These are phyloP conservation scores for Canavalia gladiata DNA, from an alignment of 306 rosid genomes.

Conservation along the genomic window DNA sequence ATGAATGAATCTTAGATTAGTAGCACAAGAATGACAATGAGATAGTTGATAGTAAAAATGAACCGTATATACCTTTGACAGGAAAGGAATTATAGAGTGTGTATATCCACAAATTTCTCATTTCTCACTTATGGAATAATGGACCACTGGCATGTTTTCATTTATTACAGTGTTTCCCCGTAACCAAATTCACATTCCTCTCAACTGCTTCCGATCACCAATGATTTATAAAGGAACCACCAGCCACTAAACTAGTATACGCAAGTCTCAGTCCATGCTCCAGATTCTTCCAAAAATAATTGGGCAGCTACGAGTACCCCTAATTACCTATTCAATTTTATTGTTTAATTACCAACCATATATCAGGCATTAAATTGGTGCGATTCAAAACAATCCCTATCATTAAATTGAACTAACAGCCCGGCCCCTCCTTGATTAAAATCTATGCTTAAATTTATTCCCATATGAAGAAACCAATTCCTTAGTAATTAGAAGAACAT, in stretches of 20 bases:
- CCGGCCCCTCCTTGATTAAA: conserved; percentile 16
- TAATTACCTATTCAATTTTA: conserved; percentile 9
- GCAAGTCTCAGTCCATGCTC: conserved; percentile 17
- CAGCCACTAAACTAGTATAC: not conserved
- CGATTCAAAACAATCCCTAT: conserved; percentile 13
- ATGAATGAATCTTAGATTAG: not conserved
- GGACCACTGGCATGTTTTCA: conserved; percentile 40
- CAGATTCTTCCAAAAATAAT: conserved; percentile 40
- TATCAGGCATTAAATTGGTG: conserved; percentile 44
- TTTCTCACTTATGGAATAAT: conserved; percentile 26
- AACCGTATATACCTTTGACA: not conserved
- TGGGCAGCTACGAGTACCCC: conserved; percentile 15
- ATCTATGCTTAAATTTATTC: conserved; percentile 20
- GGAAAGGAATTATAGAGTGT: not conserved
- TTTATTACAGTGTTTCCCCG: conserved; percentile 30
- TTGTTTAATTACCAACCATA: conserved; percentile 41
- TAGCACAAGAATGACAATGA: not conserved
- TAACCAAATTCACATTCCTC: conserved; percentile 32
- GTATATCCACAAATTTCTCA: not conserved
- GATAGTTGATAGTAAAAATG: not conserved
- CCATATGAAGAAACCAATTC: conserved; percentile 5
- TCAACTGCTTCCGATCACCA: conserved; percentile 32
- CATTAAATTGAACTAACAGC: conserved; percentile 35
- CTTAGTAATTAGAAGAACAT: conserved; percentile 11
- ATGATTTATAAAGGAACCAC: conserved; percentile 32